Evolutionary conservation across 768 basidiomycete species (phyloP).

Genomic region (Suillus tomentosus): DNA sequence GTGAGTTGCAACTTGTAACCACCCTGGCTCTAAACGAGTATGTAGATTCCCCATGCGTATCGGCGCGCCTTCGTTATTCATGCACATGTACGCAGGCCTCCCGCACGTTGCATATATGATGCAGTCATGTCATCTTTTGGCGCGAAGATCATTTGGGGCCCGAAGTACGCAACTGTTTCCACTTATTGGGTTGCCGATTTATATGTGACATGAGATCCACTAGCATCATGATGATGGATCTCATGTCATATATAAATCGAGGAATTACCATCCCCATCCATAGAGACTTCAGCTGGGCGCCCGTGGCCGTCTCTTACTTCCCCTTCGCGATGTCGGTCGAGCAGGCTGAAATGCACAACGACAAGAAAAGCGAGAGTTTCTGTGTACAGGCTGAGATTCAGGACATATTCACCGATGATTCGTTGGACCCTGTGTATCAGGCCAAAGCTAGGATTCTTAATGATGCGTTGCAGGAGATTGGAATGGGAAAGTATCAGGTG

Average conservation of each 20-base stretch:
- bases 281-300: not conserved
- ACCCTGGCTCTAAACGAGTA: not conserved
- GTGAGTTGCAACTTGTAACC: not conserved
- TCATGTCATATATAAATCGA: slow-evolving; percentile 8
- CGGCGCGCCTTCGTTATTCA: no score
- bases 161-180: not conserved
- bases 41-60: not conserved
- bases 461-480: slow-evolving; percentile 63
- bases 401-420: slow-evolving; percentile 29
- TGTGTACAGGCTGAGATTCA: slow-evolving; percentile 17
- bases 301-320: not conserved
- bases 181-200: not conserved
- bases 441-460: slow-evolving; percentile 61
- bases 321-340: slow-evolving; percentile 22
- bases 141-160: not conserved
- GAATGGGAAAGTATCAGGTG: slow-evolving; percentile 73
- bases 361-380: slow-evolving; percentile 8
- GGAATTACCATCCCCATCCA: not conserved
- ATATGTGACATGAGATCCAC: no score
- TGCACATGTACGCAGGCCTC: not conserved
- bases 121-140: not conserved
- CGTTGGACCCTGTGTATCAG: slow-evolving; percentile 58
- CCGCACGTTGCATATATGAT: not conserved
- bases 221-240: no score
- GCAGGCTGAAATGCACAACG: slow-evolving; percentile 8